Base-by-base conservation (phyloP, 306 rosid species). In the Fragaria vesca region DNA sequence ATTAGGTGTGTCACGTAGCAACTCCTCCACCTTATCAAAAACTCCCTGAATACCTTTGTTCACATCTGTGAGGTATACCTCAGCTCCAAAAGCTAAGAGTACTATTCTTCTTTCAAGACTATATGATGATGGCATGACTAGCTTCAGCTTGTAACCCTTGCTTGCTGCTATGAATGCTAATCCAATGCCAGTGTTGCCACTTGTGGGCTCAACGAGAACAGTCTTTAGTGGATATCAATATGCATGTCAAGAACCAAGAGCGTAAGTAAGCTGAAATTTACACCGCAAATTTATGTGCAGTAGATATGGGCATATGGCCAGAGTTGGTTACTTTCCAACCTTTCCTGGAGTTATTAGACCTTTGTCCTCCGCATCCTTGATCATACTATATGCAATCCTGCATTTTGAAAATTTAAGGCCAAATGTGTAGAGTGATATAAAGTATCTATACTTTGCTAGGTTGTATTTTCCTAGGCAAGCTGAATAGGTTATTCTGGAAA, bases 151-250 rank as follows among this genome's bases (percentile, higher is more conserved):
- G 80, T 94, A 92, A 62, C 95, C 97, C 80, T 81, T 90, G 78
- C 81, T 48, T 46, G 92, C 98, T 79, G 90, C 97, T 69, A 94
- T 60, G 79, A 76, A 88, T 45, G 97, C 97, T 86, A 94, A 77
- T 26, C 90, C 97, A 80, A 94, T 91, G 75, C 98, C 98, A 0
- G 97, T 94, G 79, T 92, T 94, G 42, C 97, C 97, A 69, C 93
- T 76, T 12, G 98, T 94, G 7, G 80, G 50, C 92, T 94, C 97
- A 76, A 92, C 77, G 26, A 92, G 91, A 48, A 88, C 80, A 79
- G 90, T 90, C 98, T 92, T 86, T 68, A 2, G 28, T 12, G 12
- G 40, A 66, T 75, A 69, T 81, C 8, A 60, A 57, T 42, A 81
- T 61, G 80, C 77, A 51, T 28, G 26, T 46, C 55, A 79, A 75